Conservation (phyloP, 768 basidiomycete genomes). For the Tricholoma sp. region DNA sequence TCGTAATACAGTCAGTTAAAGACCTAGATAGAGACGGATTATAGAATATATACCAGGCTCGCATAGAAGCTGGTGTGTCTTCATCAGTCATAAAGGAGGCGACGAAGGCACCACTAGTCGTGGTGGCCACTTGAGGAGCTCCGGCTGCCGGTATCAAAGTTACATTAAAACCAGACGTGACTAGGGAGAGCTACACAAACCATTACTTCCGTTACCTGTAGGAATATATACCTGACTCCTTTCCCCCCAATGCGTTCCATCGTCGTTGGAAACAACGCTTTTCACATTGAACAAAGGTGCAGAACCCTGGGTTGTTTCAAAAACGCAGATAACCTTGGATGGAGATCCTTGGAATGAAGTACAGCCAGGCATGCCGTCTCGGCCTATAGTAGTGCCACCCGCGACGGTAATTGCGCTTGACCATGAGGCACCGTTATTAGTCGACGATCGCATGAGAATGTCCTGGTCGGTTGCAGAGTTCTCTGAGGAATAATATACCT, state of each 20-base stretch:
- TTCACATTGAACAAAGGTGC: slow-evolving; percentile 13
- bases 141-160: slow-evolving; percentile 10
- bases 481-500: slow-evolving; percentile 18
- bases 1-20: not conserved
- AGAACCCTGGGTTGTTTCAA: slow-evolving; percentile 19
- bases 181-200: slow-evolving; percentile 3
- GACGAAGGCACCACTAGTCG: slow-evolving; percentile 12
- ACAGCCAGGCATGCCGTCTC: slow-evolving; percentile 20
- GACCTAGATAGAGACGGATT: not conserved
- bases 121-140: slow-evolving; percentile 12
- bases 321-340: slow-evolving; percentile 13
- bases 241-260: slow-evolving; percentile 11
- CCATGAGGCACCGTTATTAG: slow-evolving; percentile 16
- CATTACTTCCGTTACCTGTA: slow-evolving; percentile 8
- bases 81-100: slow-evolving; percentile 19
- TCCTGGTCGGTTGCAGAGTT: slow-evolving; percentile 17
- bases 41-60: not conserved
- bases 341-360: slow-evolving; percentile 6
- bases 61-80: slow-evolving; percentile 12
- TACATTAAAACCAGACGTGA: not conserved
- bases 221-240: slow-evolving; percentile 13
- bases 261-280: slow-evolving; percentile 16
- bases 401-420: slow-evolving; percentile 8
- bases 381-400: slow-evolving; percentile 16
- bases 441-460: slow-evolving; percentile 18